A percentile compares a stretch with the other conserved stretches of the same genome.
Evolutionary conservation across 148 eudicot species (phyloP).

Genomic region (Diospyros lotus): DNA sequence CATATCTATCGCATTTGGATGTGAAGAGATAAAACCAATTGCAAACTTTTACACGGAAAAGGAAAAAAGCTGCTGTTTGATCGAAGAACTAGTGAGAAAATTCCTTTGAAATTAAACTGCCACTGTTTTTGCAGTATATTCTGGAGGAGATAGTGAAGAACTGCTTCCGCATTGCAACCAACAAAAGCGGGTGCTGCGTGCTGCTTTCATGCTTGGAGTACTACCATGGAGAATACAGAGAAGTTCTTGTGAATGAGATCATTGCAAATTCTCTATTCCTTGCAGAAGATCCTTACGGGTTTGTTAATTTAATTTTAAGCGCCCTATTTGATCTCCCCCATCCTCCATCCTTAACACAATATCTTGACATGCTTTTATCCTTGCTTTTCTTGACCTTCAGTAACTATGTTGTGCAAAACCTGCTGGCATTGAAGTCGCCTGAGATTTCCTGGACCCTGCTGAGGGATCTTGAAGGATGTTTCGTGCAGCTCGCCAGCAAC

Average conservation of each 20-base stretch:
- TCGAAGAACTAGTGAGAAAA: too few relatives aligned
- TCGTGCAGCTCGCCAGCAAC: constrained; percentile 30
- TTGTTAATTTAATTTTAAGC: constrained; percentile 1
- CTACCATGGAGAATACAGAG: constrained; percentile 30
- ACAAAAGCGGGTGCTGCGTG: constrained; percentile 53
- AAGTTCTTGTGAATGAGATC: constrained; percentile 27
- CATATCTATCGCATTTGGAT: too few relatives aligned
- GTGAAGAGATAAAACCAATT: not conserved
- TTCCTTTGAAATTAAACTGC: too few relatives aligned
- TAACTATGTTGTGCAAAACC: constrained; percentile 52
- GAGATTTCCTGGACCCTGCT: constrained; percentile 23
- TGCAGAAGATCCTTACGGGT: constrained; percentile 51
- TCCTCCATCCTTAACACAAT: not conserved
- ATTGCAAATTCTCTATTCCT: constrained; percentile 29
- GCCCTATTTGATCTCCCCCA: not conserved
- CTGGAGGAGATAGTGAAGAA: constrained; percentile 29
- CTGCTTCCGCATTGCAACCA: constrained; percentile 34
- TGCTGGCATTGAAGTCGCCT: constrained; percentile 23
- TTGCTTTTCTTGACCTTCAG: constrained; percentile 18
- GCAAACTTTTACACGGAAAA: not conserved
- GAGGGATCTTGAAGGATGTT: constrained; percentile 26
- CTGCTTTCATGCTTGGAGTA: constrained; percentile 44
- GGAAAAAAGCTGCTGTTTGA: not conserved
- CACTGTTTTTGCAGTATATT: constrained; percentile 25
- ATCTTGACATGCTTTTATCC: not conserved